Percentiles rank a stretch among this genome's conserved stretches.
Conservation (phyloP, 192 early-diverging fungal genomes). For the Fimicolochytrium jonesii region DNA sequence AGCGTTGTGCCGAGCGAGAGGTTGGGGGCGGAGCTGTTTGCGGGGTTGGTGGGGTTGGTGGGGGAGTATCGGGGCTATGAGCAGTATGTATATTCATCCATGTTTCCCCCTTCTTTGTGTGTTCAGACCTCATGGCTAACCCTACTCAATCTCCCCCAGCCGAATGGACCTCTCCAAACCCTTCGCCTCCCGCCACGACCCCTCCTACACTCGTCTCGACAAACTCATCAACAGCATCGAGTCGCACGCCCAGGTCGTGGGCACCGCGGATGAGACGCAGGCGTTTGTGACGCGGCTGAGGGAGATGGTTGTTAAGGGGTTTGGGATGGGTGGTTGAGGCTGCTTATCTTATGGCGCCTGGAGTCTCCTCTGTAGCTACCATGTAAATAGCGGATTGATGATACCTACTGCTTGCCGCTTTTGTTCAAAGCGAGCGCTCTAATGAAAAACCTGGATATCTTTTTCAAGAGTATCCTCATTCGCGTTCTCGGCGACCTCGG, state of each 20-base stretch:
- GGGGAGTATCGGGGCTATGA: conserved; percentile 57
- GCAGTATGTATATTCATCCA: conserved; percentile 35
- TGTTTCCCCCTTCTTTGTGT: not conserved
- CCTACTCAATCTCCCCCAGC: too few species aligned
- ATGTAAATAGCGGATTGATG: too few species aligned
- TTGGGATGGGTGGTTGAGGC: too few species aligned
- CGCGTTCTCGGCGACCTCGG: too few species aligned
- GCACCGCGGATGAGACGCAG: not conserved
- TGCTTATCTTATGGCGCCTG: too few species aligned
- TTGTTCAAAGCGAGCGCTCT: too few species aligned
- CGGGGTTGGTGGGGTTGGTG: conserved; percentile 52
- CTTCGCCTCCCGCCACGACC: conserved; percentile 32
- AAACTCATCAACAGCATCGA: conserved; percentile 47
- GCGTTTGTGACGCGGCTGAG: conserved; percentile 11
- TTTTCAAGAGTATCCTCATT: too few species aligned
- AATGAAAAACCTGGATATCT: too few species aligned
- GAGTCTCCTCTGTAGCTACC: too few species aligned
- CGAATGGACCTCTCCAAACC: conserved; percentile 56
- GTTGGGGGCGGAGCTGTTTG: conserved; percentile 47
- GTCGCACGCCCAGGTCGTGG: conserved; percentile 6
- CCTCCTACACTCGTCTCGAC: conserved; percentile 51
- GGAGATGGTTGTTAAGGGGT: conserved; percentile 13
- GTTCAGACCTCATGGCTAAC: conserved; percentile 3
- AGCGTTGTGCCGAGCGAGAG: conserved; percentile 43
- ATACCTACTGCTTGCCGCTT: too few species aligned